Evolutionary conservation across 2,329 filamentous ascomycete genomes (phyloP).

Genomic region (Tolypocladium sp.): DNA sequence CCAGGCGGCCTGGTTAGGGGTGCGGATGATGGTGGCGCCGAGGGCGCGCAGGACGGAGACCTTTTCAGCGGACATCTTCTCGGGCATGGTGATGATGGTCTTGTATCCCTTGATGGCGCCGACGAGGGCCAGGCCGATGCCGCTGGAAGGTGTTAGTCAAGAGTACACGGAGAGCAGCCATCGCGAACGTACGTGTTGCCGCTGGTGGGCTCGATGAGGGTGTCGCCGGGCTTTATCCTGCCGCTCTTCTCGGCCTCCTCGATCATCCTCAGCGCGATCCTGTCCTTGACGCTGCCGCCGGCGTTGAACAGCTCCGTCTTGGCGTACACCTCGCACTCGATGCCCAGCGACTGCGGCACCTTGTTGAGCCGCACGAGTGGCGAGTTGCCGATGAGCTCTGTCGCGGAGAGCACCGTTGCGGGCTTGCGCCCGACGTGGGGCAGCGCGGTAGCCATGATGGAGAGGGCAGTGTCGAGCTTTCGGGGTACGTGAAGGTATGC

Average conservation of each 20-base stretch:
- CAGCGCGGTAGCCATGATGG: conserved; percentile 11
- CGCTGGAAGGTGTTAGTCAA: conserved; percentile 33
- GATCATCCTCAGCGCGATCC: conserved; percentile 95
- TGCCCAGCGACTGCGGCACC: conserved; percentile 81
- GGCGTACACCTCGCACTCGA: conserved; percentile 81
- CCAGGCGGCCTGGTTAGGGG: conserved; percentile 89
- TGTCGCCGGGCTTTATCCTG: conserved; percentile 94
- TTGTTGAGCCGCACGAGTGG: conserved; percentile 92
- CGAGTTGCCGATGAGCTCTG: conserved; percentile 88
- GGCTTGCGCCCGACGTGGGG: conserved; percentile 21
- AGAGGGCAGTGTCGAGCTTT: not conserved
- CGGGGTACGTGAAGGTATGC: not conserved
- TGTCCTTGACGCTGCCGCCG: conserved; percentile 87
- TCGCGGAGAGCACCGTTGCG: conserved; percentile 51
- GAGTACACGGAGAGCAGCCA: not conserved
- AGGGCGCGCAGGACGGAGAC: conserved; percentile 89
- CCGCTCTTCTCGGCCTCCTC: conserved; percentile 88
- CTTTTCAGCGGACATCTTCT: conserved; percentile 99
- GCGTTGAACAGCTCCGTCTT: conserved; percentile 94
- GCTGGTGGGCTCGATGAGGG: conserved; percentile 93
- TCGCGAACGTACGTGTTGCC: conserved; percentile 64
- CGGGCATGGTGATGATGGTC: conserved; percentile 95
- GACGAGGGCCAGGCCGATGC: conserved; percentile 89
- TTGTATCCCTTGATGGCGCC: conserved; percentile 96
- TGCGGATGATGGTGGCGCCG: conserved; percentile 94